Evolutionary conservation across 306 rosid species (phyloP), one percentile per base, ranked within the genome.

Genomic region (Fagus sylvatica): DNA sequence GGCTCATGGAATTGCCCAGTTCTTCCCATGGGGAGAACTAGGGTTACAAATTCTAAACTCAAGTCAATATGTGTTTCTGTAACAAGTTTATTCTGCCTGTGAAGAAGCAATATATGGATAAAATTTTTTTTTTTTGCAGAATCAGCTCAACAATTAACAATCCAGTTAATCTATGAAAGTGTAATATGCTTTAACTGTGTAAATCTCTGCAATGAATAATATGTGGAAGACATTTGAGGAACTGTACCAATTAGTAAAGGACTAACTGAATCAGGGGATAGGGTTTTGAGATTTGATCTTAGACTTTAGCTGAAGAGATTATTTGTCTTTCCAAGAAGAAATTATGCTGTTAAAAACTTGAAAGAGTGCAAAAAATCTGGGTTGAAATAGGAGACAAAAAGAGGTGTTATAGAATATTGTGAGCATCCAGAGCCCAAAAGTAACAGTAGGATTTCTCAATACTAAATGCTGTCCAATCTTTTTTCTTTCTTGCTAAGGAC

Each of bases 401-500:
- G 68, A 61, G 37, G 60, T 16, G 66, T 22, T 53, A 28, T 59
- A 28, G 34, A 46, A 51, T 57, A 57, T 66, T 66, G 15, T 30
- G 22, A 22, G 1, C 10, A 37, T 5, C 72, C 32, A 69, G 32
- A 39, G 53, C 22, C 0, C 0, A 15, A 43, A 83, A 71, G 6
- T 15, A 19, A 76, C 61, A 57, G 53, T 61, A 36, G 73, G 48
- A 53, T 42, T 57, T 55, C 69, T 53, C 5, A 13, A 51, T 19
- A 57, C 51, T 54, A 10, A 39, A 3, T 4, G 39, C 13, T 4
- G 3, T 69, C 19, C 33, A 12, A 37, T 69, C 8, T 1, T 33
- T 1, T 33, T 34, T 62, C 28, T 16, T 51, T 76, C 74, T 48
- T 17, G 41, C 81, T 80, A 54, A 66, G 36, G 71, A 70, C 57